Percentiles rank a stretch among this genome's conserved stretches.
Conservation (phyloP, 139 green algal species). For the Auxenochlorella pyrenoidosa region DNA sequence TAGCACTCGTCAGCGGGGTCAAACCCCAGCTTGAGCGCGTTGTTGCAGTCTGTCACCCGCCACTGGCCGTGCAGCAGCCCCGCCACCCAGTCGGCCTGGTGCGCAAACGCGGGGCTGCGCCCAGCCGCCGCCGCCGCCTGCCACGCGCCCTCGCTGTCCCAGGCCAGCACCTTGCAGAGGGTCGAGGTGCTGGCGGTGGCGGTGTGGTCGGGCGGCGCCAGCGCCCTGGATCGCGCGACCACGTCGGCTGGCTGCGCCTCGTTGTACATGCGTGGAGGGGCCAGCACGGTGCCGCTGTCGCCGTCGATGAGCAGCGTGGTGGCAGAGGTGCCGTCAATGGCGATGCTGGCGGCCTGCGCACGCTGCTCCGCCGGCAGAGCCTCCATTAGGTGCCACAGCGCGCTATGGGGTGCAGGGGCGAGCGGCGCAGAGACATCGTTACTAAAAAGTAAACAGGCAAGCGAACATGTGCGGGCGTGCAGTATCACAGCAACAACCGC, state of each 20-base stretch:
- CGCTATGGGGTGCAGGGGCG: constrained; percentile 36
- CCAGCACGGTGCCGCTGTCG: constrained; percentile 57
- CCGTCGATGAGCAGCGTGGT: constrained; percentile 88
- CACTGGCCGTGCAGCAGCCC: constrained; percentile 71
- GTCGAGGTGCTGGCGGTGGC: constrained; percentile 83
- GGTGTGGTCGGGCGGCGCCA: constrained; percentile 83
- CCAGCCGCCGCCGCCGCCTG: constrained; percentile 39
- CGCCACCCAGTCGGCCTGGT: constrained; percentile 86
- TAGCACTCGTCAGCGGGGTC: constrained; percentile 80
- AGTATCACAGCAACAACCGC: neutral
- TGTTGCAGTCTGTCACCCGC: constrained; percentile 91
- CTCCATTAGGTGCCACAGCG: constrained; percentile 62
- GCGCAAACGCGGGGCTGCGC: constrained; percentile 61
- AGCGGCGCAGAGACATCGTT: neutral
- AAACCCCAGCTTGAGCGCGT: constrained; percentile 93
- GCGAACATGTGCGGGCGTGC: too few relatives aligned
- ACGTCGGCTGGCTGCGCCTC: constrained; percentile 59
- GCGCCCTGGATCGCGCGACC: constrained; percentile 58
- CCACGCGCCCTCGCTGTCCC: constrained; percentile 63
- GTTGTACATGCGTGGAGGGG: constrained; percentile 83
- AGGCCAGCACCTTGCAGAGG: constrained; percentile 88
- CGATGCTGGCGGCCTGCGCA: constrained; percentile 48
- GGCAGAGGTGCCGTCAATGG: constrained; percentile 90
- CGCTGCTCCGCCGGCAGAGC: constrained; percentile 40
- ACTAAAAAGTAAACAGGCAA: neutral